A percentile compares a stretch with the other conserved stretches of the same genome.
phyloP scores from a whole-genome alignment of 805 yeast species.

The Saccharomycopsis fermentans region DNA sequence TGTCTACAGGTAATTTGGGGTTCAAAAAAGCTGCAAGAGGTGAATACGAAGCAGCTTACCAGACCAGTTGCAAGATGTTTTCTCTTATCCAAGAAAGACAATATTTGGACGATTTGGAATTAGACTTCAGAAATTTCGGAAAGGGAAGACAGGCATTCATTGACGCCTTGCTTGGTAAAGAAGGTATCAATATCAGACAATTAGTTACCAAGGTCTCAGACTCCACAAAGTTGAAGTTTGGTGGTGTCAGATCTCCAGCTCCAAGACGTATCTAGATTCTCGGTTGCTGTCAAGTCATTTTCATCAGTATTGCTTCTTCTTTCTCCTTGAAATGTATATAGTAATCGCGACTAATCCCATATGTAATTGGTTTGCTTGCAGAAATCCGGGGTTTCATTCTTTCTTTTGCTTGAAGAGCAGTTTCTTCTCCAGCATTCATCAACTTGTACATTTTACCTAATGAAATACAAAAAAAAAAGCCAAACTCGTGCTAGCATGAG shows the following conservation, averaged over 20 bases:
- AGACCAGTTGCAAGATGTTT: constrained; percentile 66
- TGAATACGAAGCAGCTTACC: constrained; percentile 89
- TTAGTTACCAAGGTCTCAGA: constrained; percentile 65
- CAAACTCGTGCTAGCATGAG: not conserved
- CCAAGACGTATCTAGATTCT: constrained; percentile 54
- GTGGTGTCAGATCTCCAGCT: constrained; percentile 84
- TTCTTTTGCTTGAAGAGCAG: not conserved
- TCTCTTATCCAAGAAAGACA: constrained; percentile 56
- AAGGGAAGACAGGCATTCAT: constrained; percentile 83
- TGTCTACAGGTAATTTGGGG: constrained; percentile 80
- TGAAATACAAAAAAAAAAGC: too few species aligned
- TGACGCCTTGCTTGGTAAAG: constrained; percentile 79
- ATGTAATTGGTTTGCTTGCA: not conserved
- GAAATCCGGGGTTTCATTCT: not conserved
- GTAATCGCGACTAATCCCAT: not conserved
- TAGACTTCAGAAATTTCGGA: constrained; percentile 74
- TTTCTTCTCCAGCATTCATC: too few species aligned
- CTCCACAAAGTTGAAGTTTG: constrained; percentile 74
- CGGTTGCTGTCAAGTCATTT: not conserved
- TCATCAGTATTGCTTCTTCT: not conserved
- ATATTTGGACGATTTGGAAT: constrained; percentile 54
- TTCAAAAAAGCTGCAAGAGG: constrained; percentile 85
- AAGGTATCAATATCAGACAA: constrained; percentile 63
- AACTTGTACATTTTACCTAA: not conserved
- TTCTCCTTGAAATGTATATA: not conserved